Evolutionary conservation across 176 grass and related monocot genomes (phyloP).

Genomic region (Themeda triandra): DNA sequence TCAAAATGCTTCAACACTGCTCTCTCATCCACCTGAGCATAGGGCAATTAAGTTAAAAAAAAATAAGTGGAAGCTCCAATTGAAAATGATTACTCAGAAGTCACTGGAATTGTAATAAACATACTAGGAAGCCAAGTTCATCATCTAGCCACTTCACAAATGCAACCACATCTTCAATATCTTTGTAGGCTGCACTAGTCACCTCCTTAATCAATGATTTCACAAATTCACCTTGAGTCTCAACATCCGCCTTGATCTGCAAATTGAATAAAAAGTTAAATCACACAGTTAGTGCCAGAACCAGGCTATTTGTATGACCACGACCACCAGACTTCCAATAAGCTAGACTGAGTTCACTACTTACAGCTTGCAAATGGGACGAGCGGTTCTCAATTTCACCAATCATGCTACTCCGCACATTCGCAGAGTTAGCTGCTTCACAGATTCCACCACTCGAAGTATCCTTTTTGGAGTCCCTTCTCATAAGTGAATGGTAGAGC

Average conservation of each 20-base stretch:
- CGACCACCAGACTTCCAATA: conserved; percentile 1
- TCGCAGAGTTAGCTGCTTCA: conserved; percentile 65
- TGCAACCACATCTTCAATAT: conserved; percentile 98
- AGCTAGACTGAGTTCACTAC: conserved; percentile 24
- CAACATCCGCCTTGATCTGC: conserved; percentile 97
- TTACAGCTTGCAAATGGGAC: conserved; percentile 90
- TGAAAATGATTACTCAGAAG: conserved; percentile 27
- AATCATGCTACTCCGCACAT: conserved; percentile 95
- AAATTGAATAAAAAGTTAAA: conserved; percentile 20
- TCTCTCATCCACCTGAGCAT: conserved; percentile 85
- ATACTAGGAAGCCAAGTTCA: conserved; percentile 95
- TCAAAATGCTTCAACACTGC: conserved; percentile 98
- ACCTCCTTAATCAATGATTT: conserved; percentile 99
- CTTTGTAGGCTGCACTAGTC: conserved; percentile 79
- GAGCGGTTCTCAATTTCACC: conserved; percentile 99
- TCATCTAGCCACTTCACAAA: conserved; percentile 99
- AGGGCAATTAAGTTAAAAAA: conserved; percentile 15
- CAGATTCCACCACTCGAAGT: conserved; percentile 66
- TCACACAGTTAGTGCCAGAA: conserved; percentile 16
- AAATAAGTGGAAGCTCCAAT: conserved; percentile 18
- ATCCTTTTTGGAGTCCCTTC: conserved; percentile 91
- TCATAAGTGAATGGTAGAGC: conserved; percentile 98
- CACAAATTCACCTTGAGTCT: conserved; percentile 99
- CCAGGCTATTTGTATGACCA: conserved; percentile 3
- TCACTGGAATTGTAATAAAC: conserved; percentile 7